Evolutionary conservation across 768 basidiomycete genomes (phyloP).

Genomic region (Lactarius tabidus): DNA sequence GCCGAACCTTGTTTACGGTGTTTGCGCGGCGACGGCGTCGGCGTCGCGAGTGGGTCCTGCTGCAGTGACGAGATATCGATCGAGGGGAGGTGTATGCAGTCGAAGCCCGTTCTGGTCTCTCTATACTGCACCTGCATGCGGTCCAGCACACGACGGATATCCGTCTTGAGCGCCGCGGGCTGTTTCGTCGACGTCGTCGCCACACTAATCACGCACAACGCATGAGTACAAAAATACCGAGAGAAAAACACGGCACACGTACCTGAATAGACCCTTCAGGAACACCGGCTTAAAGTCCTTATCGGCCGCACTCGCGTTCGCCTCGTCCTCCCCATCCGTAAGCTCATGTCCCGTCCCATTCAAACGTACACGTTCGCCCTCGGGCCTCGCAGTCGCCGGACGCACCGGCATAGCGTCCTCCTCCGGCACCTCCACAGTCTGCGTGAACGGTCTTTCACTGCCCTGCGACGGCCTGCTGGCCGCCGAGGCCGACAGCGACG

Average conservation of each 20-base stretch:
- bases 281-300: constrained; percentile 92
- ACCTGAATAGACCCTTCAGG: constrained; percentile 95
- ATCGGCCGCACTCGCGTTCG: constrained; percentile 34
- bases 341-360: constrained; percentile 11
- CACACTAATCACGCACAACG: constrained; percentile 58
- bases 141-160: constrained; percentile 83
- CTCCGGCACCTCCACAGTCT: constrained; percentile 45
- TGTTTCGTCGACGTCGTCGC: constrained; percentile 93
- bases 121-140: constrained; percentile 95
- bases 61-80: constrained; percentile 84
- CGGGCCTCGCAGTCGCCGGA: not conserved
- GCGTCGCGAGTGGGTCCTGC: constrained; percentile 32
- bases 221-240: constrained; percentile 1
- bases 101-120: constrained; percentile 86
- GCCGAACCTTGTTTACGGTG: constrained; percentile 45
- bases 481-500: too few relatives aligned
- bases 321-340: constrained; percentile 20
- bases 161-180: constrained; percentile 72
- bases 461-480: constrained; percentile 29
- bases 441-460: constrained; percentile 46
- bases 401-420: constrained; percentile 3
- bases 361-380: too few relatives aligned
- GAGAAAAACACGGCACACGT: constrained; percentile 28
- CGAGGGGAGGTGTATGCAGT: constrained; percentile 93
- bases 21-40: constrained; percentile 33